Evolutionary conservation across 1,284 basidiomycete genomes (phyloP).

Genomic region (Trichosporon coremiiforme): DNA sequence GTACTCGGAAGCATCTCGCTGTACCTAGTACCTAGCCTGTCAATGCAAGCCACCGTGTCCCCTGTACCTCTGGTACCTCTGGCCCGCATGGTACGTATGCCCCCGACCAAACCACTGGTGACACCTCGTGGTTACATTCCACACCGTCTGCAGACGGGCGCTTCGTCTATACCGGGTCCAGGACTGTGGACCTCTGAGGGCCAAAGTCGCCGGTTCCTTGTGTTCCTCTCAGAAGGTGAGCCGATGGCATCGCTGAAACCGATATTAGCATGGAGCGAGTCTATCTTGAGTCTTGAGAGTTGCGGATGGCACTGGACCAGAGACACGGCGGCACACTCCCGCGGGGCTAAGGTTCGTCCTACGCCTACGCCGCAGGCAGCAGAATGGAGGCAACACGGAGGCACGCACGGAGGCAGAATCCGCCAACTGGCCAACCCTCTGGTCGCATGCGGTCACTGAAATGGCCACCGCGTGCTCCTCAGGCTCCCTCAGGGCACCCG

Average conservation of each 20-base stretch:
- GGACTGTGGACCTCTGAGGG: no score
- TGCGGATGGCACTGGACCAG: neutral
- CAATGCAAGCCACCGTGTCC: no score
- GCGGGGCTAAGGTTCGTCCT: neutral
- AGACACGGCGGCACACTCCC: neutral
- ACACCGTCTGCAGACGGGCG: neutral
- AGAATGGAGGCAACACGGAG: neutral
- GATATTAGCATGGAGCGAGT: slow-evolving; percentile 2
- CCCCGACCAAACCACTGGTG: no score
- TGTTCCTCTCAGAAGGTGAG: no score
- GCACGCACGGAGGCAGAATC: neutral
- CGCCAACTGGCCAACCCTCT: neutral
- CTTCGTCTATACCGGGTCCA: neutral
- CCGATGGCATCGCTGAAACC: neutral
- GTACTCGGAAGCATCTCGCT: no score
- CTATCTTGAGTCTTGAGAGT: neutral
- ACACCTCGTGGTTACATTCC: slow-evolving; percentile 10
- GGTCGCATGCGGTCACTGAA: neutral
- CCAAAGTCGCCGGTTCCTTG: no score
- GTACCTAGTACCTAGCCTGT: no score
- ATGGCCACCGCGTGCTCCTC: slow-evolving; percentile 1
- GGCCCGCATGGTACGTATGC: no score
- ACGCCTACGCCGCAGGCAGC: no score
- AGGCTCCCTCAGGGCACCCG: neutral
- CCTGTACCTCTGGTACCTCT: neutral